phyloP scores from a whole-genome alignment of 345 rosid genomes.

The Populus alba region DNA sequence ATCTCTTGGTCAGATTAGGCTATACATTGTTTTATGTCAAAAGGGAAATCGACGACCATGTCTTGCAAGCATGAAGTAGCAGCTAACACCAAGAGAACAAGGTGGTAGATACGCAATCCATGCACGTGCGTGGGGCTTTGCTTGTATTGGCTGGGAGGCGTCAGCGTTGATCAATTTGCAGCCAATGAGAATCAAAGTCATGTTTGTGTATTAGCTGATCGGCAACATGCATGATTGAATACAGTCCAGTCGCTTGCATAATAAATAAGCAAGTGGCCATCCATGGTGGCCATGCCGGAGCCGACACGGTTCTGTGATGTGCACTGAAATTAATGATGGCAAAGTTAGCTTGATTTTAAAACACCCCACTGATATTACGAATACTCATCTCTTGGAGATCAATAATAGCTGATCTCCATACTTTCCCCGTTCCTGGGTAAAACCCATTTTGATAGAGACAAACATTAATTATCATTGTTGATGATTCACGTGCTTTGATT shows the following conservation, averaged over 20 bases:
- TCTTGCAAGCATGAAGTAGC: neutral
- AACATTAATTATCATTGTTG: no score
- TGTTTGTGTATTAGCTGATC: neutral
- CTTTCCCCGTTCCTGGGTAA: no score
- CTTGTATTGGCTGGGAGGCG: neutral
- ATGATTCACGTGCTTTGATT: no score
- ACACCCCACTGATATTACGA: no score
- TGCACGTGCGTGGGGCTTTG: neutral
- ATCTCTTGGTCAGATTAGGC: neutral
- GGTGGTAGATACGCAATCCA: neutral
- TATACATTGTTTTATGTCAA: neutral
- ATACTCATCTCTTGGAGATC: no score
- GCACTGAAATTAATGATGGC: no score
- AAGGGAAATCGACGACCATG: neutral
- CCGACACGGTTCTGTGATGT: no score
- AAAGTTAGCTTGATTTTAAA: no score
- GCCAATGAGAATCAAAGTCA: neutral
- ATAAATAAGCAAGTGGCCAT: neutral
- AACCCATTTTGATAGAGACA: no score
- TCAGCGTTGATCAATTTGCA: neutral
- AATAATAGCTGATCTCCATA: no score
- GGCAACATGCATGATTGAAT: neutral
- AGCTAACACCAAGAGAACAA: neutral
- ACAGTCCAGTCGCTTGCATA: neutral
- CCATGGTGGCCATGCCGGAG: neutral